Evolutionary conservation across 192 early-diverging fungal species (phyloP).

Genomic region (Dissophora ornata): DNA sequence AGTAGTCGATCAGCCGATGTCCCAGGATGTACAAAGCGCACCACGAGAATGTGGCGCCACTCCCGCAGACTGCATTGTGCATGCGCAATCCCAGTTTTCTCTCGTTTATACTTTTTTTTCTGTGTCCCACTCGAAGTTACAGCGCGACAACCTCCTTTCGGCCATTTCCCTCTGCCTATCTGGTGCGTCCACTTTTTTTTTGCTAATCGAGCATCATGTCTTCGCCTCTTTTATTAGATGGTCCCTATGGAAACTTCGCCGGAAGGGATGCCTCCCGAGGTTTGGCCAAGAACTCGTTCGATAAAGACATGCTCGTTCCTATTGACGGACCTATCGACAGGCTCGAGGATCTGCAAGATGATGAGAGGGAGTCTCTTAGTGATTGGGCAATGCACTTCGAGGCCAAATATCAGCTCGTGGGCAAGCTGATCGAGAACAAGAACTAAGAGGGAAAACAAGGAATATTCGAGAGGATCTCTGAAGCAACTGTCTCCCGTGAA

Average conservation of each 20-base stretch:
- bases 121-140: no score
- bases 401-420: conserved; percentile 81
- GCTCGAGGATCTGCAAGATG: conserved; percentile 77
- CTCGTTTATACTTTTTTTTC: no score
- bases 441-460: conserved; percentile 27
- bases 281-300: conserved; percentile 89
- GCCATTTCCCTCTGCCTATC: no score
- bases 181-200: no score
- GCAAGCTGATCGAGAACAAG: conserved; percentile 70
- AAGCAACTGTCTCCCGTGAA: no score
- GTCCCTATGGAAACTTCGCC: conserved; percentile 96
- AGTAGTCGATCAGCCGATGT: no score
- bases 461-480: background rate
- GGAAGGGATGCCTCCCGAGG: conserved; percentile 97
- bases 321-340: conserved; percentile 80
- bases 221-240: conserved; percentile 58
- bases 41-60: no score
- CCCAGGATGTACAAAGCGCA: no score
- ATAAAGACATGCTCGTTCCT: conserved; percentile 75
- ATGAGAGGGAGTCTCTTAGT: conserved; percentile 78
- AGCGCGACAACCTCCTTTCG: no score
- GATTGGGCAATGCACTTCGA: conserved; percentile 88
- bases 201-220: no score
- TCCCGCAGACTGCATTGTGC: no score
- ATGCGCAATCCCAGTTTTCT: no score